phyloP scores from a whole-genome alignment of 2,329 filamentous ascomycete genomes.

The Phymatotrichopsis omnivora region DNA sequence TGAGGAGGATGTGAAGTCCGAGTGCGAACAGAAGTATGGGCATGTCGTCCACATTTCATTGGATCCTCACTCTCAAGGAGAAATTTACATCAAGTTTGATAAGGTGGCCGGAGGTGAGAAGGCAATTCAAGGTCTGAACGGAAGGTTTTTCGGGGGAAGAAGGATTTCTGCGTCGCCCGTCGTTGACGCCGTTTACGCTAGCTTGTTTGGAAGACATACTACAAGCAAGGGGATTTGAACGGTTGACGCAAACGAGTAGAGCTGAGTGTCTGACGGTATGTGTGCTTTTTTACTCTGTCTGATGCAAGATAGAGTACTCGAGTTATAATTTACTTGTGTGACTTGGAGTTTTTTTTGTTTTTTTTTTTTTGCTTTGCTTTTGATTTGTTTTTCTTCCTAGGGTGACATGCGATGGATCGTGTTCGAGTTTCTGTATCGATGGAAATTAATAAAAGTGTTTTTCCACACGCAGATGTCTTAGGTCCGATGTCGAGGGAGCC shows the following conservation, averaged over 20 bases:
- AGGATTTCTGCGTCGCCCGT: slow-evolving; percentile 92
- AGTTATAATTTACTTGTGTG: slow-evolving; percentile 22
- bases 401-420: no score
- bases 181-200: slow-evolving; percentile 98
- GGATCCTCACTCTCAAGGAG: slow-evolving; percentile 86
- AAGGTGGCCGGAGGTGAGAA: slow-evolving; percentile 91
- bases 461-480: no score
- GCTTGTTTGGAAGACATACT: slow-evolving; percentile 73
- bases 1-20: slow-evolving; percentile 82
- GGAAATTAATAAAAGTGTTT: no score
- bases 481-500: no score
- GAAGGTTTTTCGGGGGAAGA: slow-evolving; percentile 84
- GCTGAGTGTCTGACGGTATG: neutral
- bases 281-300: no score
- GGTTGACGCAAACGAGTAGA: neutral
- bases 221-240: slow-evolving; percentile 57
- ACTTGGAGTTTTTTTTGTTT: slow-evolving; percentile 9
- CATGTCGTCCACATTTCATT: slow-evolving; percentile 94
- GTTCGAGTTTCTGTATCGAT: no score
- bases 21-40: slow-evolving; percentile 93
- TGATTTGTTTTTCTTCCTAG: slow-evolving; percentile 18
- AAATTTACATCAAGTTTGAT: slow-evolving; percentile 98
- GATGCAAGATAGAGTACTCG: slow-evolving; percentile 21
- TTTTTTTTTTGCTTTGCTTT: slow-evolving; percentile 16
- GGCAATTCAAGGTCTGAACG: slow-evolving; percentile 94